Conservation (phyloP, 345 rosid genomes). For the Eucalyptus decipiens region DNA sequence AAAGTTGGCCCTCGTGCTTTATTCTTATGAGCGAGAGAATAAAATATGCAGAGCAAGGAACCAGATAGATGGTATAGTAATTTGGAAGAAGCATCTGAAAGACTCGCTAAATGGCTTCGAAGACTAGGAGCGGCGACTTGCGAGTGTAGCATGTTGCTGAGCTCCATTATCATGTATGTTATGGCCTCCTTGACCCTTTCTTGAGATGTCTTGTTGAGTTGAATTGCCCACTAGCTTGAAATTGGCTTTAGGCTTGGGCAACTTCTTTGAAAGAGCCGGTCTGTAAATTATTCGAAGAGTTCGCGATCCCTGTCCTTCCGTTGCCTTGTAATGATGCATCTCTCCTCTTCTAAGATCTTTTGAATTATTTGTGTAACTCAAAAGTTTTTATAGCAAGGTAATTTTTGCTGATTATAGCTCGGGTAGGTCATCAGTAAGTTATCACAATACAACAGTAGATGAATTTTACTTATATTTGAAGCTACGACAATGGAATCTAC, state of each 20-base stretch:
- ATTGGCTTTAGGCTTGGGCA: neutral
- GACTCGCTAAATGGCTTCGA: too few species aligned
- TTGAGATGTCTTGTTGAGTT: neutral
- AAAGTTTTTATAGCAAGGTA: neutral
- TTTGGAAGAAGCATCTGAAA: too few species aligned
- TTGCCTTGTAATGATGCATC: neutral
- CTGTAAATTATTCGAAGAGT: neutral
- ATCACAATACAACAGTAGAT: neutral
- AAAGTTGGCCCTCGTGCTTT: too few species aligned
- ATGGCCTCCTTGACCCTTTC: neutral
- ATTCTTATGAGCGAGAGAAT: too few species aligned
- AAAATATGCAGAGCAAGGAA: too few species aligned
- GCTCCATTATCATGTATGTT: too few species aligned
- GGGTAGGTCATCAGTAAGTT: neutral
- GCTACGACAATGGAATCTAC: neutral
- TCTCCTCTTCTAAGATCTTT: neutral
- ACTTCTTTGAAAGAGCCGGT: neutral
- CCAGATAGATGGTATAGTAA: too few species aligned
- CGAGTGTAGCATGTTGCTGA: too few species aligned
- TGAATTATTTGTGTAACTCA: neutral
- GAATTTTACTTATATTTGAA: neutral
- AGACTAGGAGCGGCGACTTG: too few species aligned
- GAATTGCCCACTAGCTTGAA: neutral
- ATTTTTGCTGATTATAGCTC: neutral
- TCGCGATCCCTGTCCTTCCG: neutral